These are phyloP conservation scores for Mucor irregularis DNA, from an alignment of 371 early-diverging fungal genomes.

Conservation along the genomic window DNA sequence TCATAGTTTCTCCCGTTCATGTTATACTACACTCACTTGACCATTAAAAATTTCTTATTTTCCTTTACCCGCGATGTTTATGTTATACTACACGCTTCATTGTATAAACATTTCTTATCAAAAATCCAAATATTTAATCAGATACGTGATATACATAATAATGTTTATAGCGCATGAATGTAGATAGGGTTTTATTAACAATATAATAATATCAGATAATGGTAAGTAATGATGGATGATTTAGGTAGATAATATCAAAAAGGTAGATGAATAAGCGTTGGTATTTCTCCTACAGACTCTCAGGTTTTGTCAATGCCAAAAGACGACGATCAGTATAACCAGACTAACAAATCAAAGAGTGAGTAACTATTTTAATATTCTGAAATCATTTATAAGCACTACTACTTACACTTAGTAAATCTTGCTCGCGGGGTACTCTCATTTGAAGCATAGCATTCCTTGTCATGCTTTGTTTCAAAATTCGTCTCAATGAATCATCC, in stretches of 20 bases:
- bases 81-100: too few relatives aligned
- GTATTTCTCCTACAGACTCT: background rate
- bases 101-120: too few relatives aligned
- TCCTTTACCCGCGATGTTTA: too few relatives aligned
- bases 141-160: too few relatives aligned
- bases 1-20: too few relatives aligned
- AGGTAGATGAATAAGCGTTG: background rate
- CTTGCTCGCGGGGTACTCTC: conserved; percentile 35
- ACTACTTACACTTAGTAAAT: conserved; percentile 34
- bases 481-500: conserved; percentile 29
- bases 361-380: background rate
- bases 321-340: conserved; percentile 25
- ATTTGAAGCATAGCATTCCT: conserved; percentile 30
- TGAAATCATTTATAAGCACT: background rate
- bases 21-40: too few relatives aligned
- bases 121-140: too few relatives aligned
- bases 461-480: conserved; percentile 31
- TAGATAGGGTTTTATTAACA: too few relatives aligned
- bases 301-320: conserved; percentile 19
- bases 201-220: too few relatives aligned
- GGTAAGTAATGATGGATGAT: background rate
- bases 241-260: too few relatives aligned
- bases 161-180: too few relatives aligned
- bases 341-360: conserved; percentile 9
- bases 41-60: too few relatives aligned